Evolutionary conservation across 2,329 filamentous ascomycete genomes (phyloP), one percentile per base, ranked within the genome.

Genomic region (Calonectria ilicicola): DNA sequence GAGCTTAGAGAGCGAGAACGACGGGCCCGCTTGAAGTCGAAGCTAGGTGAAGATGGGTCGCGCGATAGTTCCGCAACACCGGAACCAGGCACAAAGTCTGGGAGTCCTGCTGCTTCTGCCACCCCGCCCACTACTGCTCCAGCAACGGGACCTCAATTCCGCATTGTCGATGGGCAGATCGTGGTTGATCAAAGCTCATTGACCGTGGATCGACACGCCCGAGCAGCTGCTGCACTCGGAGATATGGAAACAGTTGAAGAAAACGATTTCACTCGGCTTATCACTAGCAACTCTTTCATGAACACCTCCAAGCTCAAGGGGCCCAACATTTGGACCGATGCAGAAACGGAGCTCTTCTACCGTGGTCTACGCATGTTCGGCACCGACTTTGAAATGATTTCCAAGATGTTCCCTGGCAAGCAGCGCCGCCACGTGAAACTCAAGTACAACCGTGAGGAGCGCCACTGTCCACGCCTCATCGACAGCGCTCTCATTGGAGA

Each of bases 361-460:
- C 89, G 92, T 32, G 92, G 91, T 1, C 87, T 97, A 2, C 85
- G 88, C 70, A 93, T 93, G 88, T 96, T 95, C 80, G 95, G 95
- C 69, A 96, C 94, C 1, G 94, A 96, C 81, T 97, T 97, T 80
- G 89, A 93, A 81, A 94, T 94, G 84, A 95, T 97, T 77, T 89
- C 90, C 72, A 90, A 91, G 77, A 91, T 95, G 89, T 96, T 97
- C 79, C 90, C 91, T 1, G 89, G 90, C 74, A 92, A 93, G 79
- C 93, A 90, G 72, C 89, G 95, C 21, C 90, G 92, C 38, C 91
- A 94, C 81, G 89, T 97, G 84, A 96, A 96, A 85, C 89, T 93
- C 75, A 97, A 97, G 82, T 97, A 95, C 84, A 94, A 93, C 78
- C 92, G 93, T 73, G 95, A 97, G 83, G 94, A 97, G 84, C 88